Conservation (phyloP, 305 asterid genomes). For the Petunia hybrid region DNA sequence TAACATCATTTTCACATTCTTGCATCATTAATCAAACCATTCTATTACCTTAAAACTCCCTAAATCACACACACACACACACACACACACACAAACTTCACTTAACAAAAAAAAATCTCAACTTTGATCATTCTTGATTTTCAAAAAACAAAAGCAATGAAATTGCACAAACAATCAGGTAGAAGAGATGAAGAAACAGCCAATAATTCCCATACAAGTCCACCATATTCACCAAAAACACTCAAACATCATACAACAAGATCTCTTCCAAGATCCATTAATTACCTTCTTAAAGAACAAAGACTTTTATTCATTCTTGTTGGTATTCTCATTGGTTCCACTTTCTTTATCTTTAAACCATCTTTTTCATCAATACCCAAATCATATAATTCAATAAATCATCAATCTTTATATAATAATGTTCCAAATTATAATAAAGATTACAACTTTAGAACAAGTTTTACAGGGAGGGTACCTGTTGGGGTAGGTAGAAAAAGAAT, state of each 20-base stretch:
- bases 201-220: slow-evolving; percentile 41
- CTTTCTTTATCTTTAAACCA: slow-evolving; percentile 72
- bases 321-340: slow-evolving; percentile 70
- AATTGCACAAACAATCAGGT: slow-evolving; percentile 72
- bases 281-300: slow-evolving; percentile 73
- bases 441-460: background rate
- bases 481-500: slow-evolving; percentile 72
- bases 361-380: slow-evolving; percentile 44
- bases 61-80: background rate
- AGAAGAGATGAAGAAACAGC: slow-evolving; percentile 65
- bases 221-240: slow-evolving; percentile 78
- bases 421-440: slow-evolving; percentile 3
- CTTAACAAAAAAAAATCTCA: background rate
- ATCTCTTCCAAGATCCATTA: slow-evolving; percentile 73
- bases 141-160: slow-evolving; percentile 49
- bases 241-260: slow-evolving; percentile 59
- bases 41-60: background rate
- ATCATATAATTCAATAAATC: slow-evolving; percentile 30
- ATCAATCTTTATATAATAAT: background rate
- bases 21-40: background rate
- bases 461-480: slow-evolving; percentile 77
- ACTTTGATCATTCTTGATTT: background rate
- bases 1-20: background rate
- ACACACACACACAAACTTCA: background rate
- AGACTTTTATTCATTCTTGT: slow-evolving; percentile 73